Conservation (phyloP, 2,329 filamentous ascomycete species). For the Peltaster fructicola region DNA sequence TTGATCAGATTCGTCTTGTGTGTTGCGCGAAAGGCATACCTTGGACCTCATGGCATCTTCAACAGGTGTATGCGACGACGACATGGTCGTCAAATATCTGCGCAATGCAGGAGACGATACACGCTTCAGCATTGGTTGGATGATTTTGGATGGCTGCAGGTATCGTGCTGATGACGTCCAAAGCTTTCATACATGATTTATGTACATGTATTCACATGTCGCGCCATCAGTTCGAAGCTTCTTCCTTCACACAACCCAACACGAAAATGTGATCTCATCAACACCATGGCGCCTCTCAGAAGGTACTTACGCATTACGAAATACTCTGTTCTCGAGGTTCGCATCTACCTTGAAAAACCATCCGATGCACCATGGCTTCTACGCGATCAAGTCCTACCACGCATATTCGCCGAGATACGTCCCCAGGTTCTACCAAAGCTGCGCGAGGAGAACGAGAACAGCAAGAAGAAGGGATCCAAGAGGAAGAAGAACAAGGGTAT, state of each 20-base stretch:
- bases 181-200: no score
- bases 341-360: slow-evolving; percentile 88
- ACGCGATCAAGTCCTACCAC: slow-evolving; percentile 51
- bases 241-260: background rate
- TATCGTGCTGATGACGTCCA: no score
- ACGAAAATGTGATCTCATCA: slow-evolving; percentile 2
- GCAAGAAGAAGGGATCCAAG: slow-evolving; percentile 40
- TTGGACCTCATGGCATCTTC: slow-evolving; percentile 72
- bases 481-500: slow-evolving; percentile 56
- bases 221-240: no score
- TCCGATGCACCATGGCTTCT: slow-evolving; percentile 71
- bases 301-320: slow-evolving; percentile 84
- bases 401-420: slow-evolving; percentile 68
- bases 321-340: slow-evolving; percentile 87
- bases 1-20: background rate
- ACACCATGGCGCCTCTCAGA: slow-evolving; percentile 64
- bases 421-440: slow-evolving; percentile 81
- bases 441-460: slow-evolving; percentile 58
- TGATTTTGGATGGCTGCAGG: no score
- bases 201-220: no score
- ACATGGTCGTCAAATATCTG: slow-evolving; percentile 21
- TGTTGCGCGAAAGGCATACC: slow-evolving; percentile 28
- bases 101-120: slow-evolving; percentile 7
- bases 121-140: no score
- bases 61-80: slow-evolving; percentile 52